A percentile compares a stretch with the other conserved stretches of the same genome.
These are phyloP conservation scores for Alternaria triticina DNA, from an alignment of 2,329 filamentous ascomycete genomes.

Conservation along the genomic window DNA sequence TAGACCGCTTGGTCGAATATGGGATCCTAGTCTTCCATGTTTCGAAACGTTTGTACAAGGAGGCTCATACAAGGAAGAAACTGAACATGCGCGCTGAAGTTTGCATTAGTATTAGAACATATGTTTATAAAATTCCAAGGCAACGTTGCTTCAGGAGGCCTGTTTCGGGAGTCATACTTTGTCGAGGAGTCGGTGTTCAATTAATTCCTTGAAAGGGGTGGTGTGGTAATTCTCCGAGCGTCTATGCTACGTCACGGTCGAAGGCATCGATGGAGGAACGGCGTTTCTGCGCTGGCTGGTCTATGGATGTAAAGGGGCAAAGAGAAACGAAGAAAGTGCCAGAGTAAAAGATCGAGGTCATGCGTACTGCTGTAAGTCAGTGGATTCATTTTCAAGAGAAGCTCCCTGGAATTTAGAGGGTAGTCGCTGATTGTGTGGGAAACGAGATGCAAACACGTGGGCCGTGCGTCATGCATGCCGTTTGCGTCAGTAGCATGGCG, in stretches of 20 bases:
- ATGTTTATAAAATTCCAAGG: background rate
- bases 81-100: background rate
- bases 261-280: background rate
- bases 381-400: background rate
- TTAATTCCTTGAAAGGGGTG: background rate
- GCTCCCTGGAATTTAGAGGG: background rate
- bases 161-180: background rate
- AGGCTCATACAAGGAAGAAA: accelerated
- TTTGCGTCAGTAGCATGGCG: conserved; percentile 29
- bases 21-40: background rate
- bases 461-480: conserved; percentile 21
- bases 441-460: conserved; percentile 20
- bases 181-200: background rate
- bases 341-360: background rate
- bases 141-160: background rate
- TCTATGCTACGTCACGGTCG: background rate
- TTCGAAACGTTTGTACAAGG: conserved; percentile 2
- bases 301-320: background rate
- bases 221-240: background rate
- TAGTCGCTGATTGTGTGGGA: background rate
- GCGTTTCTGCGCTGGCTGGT: background rate
- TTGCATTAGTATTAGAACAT: background rate
- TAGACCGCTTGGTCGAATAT: background rate
- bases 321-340: background rate
- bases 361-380: background rate